Conservation (phyloP, 257 asterid species). For the Thymus quinquecostatus region DNA sequence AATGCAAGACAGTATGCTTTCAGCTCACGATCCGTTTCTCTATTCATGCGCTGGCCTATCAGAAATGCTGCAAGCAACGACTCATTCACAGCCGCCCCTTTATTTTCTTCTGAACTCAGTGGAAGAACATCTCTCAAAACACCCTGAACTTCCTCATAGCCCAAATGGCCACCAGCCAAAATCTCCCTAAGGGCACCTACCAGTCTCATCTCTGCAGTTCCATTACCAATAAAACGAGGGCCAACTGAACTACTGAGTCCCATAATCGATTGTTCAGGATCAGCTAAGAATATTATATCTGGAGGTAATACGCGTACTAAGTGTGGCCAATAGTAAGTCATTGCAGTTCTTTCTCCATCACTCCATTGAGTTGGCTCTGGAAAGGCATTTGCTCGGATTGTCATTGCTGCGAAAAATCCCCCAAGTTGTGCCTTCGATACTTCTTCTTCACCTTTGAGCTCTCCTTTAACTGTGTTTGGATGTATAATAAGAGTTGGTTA, state of each 20-base stretch:
- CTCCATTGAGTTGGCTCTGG: conserved; percentile 98
- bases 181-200: conserved; percentile 98
- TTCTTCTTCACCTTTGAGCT: conserved; percentile 68
- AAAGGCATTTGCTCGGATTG: conserved; percentile 84
- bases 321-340: conserved; percentile 87
- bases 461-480: conserved; percentile 64
- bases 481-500: conserved; percentile 19
- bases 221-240: conserved; percentile 73
- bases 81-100: conserved; percentile 53
- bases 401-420: conserved; percentile 94
- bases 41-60: conserved; percentile 92
- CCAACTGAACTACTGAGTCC: conserved; percentile 79
- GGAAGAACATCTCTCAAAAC: conserved; percentile 87
- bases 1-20: conserved; percentile 96
- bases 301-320: conserved; percentile 73
- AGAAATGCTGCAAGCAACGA: conserved; percentile 80
- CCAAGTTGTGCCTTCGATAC: conserved; percentile 93
- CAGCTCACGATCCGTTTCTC: conserved; percentile 93
- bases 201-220: conserved; percentile 88
- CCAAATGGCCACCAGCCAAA: conserved; percentile 94
- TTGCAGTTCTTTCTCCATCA: conserved; percentile 90
- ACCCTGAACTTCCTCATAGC: conserved; percentile 97
- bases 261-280: conserved; percentile 93
- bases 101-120: conserved; percentile 40
- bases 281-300: conserved; percentile 80